phyloP scores from a whole-genome alignment of 495 filamentous ascomycete genomes.

The Annulohypoxylon nitens region DNA sequence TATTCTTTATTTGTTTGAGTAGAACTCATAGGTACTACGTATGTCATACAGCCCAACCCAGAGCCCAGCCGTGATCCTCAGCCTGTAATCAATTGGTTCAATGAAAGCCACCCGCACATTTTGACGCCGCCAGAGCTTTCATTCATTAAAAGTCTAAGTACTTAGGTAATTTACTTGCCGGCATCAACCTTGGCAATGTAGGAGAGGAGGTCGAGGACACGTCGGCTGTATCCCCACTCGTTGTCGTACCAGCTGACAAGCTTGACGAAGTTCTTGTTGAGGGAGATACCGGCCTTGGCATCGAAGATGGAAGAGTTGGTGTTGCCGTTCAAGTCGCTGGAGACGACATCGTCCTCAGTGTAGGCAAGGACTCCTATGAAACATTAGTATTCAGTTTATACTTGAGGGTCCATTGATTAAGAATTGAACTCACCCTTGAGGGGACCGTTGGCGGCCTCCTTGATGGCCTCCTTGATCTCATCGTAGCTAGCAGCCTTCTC shows the following conservation, averaged over 20 bases:
- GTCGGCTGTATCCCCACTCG: slow-evolving; percentile 93
- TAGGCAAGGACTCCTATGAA: slow-evolving; percentile 84
- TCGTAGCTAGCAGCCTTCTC: slow-evolving; percentile 93
- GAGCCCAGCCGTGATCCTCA: slow-evolving; percentile 34
- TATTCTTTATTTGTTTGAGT: slow-evolving; percentile 28
- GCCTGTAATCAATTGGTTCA: slow-evolving; percentile 28
- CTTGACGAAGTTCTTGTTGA: slow-evolving; percentile 99
- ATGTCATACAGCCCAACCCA: slow-evolving; percentile 31
- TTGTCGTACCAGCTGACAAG: slow-evolving; percentile 97
- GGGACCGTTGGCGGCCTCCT: slow-evolving; percentile 84
- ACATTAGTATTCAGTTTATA: slow-evolving; percentile 52
- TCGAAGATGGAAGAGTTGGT: slow-evolving; percentile 96
- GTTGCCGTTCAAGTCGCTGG: slow-evolving; percentile 92
- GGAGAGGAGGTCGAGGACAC: slow-evolving; percentile 94
- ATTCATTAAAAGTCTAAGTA: slow-evolving; percentile 72
- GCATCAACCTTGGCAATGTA: slow-evolving; percentile 92
- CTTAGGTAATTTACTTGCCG: slow-evolving; percentile 51
- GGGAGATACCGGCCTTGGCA: slow-evolving; percentile 98
- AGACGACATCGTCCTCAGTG: slow-evolving; percentile 98
- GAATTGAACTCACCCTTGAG: slow-evolving; percentile 78
- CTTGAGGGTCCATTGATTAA: neutral
- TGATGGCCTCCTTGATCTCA: slow-evolving; percentile 91
- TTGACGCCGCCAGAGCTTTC: slow-evolving; percentile 37
- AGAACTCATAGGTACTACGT: slow-evolving; percentile 25
- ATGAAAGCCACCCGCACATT: slow-evolving; percentile 36